Evolutionary conservation across 83 land plant species (phyloP).

Genomic region (Diphasiastrum complanatum): DNA sequence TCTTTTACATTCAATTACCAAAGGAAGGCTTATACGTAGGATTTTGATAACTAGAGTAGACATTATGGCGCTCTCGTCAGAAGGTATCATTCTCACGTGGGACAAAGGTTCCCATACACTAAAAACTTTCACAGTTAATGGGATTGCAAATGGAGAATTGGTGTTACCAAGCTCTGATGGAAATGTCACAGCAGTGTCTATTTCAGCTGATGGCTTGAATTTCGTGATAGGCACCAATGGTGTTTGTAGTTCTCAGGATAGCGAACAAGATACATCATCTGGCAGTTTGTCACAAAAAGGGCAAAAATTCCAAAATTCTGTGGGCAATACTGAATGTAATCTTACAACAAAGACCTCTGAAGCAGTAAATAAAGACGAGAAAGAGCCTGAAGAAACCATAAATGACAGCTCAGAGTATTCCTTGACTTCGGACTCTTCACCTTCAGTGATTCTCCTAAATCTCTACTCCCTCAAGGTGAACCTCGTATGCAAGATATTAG

Average conservation of each 20-base stretch:
- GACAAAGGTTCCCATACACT: conserved; percentile 43
- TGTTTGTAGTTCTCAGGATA: too few relatives aligned
- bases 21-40: conserved; percentile 69
- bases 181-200: conserved; percentile 59
- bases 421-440: conserved; percentile 42
- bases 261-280: conserved; percentile 5
- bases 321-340: too few relatives aligned
- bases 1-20: conserved; percentile 72
- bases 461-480: conserved; percentile 71
- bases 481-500: neutral
- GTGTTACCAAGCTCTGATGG: conserved; percentile 43
- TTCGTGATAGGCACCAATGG: conserved; percentile 61
- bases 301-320: too few relatives aligned
- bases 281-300: conserved; percentile 15
- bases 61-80: conserved; percentile 59
- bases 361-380: conserved; percentile 4
- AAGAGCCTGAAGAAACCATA: conserved; percentile 13
- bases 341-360: too few relatives aligned
- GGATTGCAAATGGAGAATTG: conserved; percentile 46
- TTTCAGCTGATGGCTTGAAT: conserved; percentile 64
- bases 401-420: neutral
- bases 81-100: conserved; percentile 76
- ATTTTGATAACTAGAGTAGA: conserved; percentile 50
- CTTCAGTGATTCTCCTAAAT: conserved; percentile 69
- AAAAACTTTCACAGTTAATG: conserved; percentile 63